These are phyloP conservation scores for Colletotrichum falcatum DNA, from an alignment of 2,329 filamentous ascomycete species.

Conservation along the genomic window DNA sequence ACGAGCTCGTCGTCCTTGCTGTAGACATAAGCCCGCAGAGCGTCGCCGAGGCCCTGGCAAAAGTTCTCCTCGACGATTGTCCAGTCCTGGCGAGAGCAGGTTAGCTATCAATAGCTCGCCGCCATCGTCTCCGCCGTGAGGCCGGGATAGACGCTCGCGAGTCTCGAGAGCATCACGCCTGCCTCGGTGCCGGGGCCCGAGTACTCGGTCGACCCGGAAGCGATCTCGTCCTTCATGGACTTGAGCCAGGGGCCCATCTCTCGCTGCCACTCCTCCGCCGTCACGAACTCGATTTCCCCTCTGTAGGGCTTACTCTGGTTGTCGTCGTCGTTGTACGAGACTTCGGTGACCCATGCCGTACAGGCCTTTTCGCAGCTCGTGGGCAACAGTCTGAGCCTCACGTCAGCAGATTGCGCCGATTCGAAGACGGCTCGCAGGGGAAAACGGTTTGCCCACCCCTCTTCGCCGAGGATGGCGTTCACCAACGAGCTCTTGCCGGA, in stretches of 20 bases:
- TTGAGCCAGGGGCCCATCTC: slow-evolving; percentile 62
- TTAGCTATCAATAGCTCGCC: background rate
- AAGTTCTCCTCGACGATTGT: background rate
- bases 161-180: slow-evolving; percentile 54
- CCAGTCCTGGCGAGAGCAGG: background rate
- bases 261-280: slow-evolving; percentile 60
- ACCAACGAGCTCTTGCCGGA: slow-evolving; percentile 6
- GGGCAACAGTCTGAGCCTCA: slow-evolving; percentile 50
- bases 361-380: slow-evolving; percentile 68
- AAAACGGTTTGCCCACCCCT: too few relatives aligned
- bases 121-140: slow-evolving; percentile 36
- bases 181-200: slow-evolving; percentile 57
- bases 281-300: slow-evolving; percentile 70
- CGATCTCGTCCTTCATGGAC: slow-evolving; percentile 59
- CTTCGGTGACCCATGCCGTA: slow-evolving; percentile 70
- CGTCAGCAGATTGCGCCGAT: background rate
- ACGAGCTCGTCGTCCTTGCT: background rate
- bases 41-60: background rate
- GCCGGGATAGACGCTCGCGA: slow-evolving; percentile 59
- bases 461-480: background rate
- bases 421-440: accelerated
- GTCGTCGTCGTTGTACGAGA: slow-evolving; percentile 70
- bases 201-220: slow-evolving; percentile 51
- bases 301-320: slow-evolving; percentile 55
- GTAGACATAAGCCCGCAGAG: background rate